Conservation (phyloP, 2,329 filamentous ascomycete genomes). For the Biscogniauxia mediterranea region DNA sequence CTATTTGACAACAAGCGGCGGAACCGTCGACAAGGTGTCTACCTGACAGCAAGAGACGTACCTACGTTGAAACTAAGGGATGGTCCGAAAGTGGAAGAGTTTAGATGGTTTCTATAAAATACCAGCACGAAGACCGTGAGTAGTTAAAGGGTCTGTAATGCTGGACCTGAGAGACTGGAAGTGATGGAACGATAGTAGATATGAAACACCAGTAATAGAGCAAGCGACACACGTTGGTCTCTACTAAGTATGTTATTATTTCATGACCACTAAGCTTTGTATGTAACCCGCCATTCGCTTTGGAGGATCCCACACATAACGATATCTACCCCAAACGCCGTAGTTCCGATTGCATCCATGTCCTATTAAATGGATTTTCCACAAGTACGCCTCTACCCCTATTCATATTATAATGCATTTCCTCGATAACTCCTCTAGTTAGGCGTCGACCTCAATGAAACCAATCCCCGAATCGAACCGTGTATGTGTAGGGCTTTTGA, state of each 20-base stretch:
- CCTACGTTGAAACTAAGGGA: conserved; percentile 55
- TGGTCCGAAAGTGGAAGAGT: conserved; percentile 51
- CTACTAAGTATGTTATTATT: not conserved
- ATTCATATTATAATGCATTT: too few species aligned
- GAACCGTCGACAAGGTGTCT: conserved; percentile 54
- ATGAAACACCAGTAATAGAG: not conserved
- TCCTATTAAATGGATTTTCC: too few species aligned
- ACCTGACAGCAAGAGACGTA: conserved; percentile 53
- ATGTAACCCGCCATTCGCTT: too few species aligned
- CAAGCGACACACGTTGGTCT: not conserved
- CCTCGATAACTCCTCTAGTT: not conserved
- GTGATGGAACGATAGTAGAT: not conserved
- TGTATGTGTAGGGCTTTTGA: conserved; percentile 25
- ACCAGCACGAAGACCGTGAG: not conserved
- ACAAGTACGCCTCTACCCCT: not conserved
- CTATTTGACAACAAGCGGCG: conserved; percentile 61
- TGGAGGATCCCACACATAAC: too few species aligned
- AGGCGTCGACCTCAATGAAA: conserved; percentile 11
- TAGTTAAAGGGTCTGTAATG: not conserved
- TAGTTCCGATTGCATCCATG: too few species aligned
- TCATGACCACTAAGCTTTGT: too few species aligned
- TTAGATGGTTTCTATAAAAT: conserved; percentile 54
- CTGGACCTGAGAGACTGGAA: not conserved
- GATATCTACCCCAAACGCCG: too few species aligned
- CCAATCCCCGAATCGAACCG: conserved; percentile 29